Conservation (phyloP, 164 flowering plant genomes). For the Malania oleifera region DNA sequence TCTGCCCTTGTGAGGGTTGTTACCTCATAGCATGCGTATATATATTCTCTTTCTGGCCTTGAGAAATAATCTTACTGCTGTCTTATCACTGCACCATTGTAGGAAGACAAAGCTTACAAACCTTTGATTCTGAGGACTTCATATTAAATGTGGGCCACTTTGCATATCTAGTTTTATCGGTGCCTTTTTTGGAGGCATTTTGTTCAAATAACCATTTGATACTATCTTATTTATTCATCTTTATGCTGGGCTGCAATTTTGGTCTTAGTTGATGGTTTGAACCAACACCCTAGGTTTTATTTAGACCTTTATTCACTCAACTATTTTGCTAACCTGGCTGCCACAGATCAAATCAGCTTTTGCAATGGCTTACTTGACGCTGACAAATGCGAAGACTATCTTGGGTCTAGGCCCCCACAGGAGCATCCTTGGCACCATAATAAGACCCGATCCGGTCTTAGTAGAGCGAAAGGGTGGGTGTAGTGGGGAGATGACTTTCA, state of each 20-base stretch:
- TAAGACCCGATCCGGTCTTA: constrained; percentile 76
- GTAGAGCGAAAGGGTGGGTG: constrained; percentile 80
- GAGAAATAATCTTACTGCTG: too few relatives aligned
- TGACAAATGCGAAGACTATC: constrained; percentile 66
- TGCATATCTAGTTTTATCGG: neutral
- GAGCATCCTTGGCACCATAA: constrained; percentile 89
- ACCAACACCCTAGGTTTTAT: neutral
- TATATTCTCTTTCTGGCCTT: too few relatives aligned
- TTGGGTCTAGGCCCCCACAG: constrained; percentile 56
- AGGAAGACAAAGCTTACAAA: too few relatives aligned
- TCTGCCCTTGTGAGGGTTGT: too few relatives aligned
- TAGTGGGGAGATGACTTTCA: constrained; percentile 59
- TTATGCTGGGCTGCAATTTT: neutral
- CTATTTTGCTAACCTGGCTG: constrained; percentile 5
- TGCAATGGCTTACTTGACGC: constrained; percentile 62
- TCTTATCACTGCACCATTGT: too few relatives aligned
- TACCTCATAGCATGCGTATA: too few relatives aligned
- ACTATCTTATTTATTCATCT: neutral
- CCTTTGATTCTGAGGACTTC: too few relatives aligned
- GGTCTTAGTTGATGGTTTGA: neutral
- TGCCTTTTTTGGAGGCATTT: neutral
- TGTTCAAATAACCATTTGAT: neutral
- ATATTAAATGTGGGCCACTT: neutral
- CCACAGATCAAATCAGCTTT: constrained; percentile 87
- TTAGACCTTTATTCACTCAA: neutral